Evolutionary conservation across 2,329 filamentous ascomycete species (phyloP).

Genomic region (Nothomitra cinnamomea): DNA sequence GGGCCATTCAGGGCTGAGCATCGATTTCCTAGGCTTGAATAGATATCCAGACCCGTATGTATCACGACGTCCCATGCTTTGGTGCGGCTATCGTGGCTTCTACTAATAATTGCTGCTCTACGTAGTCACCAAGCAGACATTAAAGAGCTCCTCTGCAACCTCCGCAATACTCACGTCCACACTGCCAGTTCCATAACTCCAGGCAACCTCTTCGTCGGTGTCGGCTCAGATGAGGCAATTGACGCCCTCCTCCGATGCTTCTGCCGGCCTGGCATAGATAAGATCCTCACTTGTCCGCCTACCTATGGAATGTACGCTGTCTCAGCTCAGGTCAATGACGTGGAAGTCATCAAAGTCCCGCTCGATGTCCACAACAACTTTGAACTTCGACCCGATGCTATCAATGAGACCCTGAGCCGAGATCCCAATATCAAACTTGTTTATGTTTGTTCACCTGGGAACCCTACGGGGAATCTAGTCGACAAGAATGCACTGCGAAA

Average conservation of each 20-base stretch:
- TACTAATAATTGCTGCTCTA: conserved; percentile 6
- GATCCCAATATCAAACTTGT: conserved; percentile 62
- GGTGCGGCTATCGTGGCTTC: too few species aligned
- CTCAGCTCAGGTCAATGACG: conserved; percentile 85
- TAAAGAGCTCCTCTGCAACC: conserved; percentile 70
- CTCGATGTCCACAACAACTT: conserved; percentile 58
- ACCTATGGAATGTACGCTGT: conserved; percentile 99
- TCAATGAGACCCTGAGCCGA: conserved; percentile 46
- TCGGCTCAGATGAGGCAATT: conserved; percentile 93
- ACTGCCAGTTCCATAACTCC: conserved; percentile 56
- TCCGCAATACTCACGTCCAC: conserved; percentile 75
- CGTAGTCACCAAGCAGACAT: conserved; percentile 61
- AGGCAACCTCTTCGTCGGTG: conserved; percentile 81
- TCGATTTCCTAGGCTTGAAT: conserved; percentile 71
- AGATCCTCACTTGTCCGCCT: conserved; percentile 85
- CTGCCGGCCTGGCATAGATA: conserved; percentile 72
- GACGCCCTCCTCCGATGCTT: conserved; percentile 88
- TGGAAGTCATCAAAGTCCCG: conserved; percentile 73
- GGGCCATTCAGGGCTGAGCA: conserved; percentile 24
- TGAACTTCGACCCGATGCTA: conserved; percentile 50
- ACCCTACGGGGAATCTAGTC: conserved; percentile 72
- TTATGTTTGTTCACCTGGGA: conserved; percentile 89
- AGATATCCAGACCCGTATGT: conserved; percentile 74
- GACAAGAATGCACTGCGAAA: conserved; percentile 54
- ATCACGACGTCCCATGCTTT: neutral